These are phyloP conservation scores for Geotrichum reessii DNA, from an alignment of 1,139 yeast genomes.

Conservation along the genomic window DNA sequence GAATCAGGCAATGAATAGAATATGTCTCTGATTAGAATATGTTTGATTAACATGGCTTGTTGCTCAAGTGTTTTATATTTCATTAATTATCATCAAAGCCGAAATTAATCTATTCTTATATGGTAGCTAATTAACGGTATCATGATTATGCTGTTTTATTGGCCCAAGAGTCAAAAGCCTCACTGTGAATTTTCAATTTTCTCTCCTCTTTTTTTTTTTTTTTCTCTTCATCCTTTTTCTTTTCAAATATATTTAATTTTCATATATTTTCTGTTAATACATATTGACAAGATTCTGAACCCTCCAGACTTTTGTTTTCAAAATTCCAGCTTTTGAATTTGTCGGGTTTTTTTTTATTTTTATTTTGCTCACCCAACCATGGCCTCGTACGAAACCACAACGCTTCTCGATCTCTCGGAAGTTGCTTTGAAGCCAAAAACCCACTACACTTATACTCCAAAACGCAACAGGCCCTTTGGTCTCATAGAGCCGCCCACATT, in stretches of 20 bases:
- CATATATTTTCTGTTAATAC: background rate
- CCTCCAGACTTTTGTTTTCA: background rate
- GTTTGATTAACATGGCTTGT: background rate
- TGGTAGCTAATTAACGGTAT: background rate
- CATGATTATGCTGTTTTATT: background rate
- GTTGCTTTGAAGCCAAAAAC: constrained; percentile 12
- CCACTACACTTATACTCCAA: constrained; percentile 6
- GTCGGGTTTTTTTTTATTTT: background rate
- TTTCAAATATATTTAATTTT: background rate
- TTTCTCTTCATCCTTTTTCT: background rate
- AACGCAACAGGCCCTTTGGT: constrained; percentile 25
- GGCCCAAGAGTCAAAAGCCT: background rate
- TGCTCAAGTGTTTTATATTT: too few species aligned
- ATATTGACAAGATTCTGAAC: background rate
- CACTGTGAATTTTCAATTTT: background rate
- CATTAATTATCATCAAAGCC: background rate
- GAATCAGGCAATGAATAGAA: too few species aligned
- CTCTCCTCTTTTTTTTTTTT: background rate
- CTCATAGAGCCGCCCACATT: constrained; percentile 44
- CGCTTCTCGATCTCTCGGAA: constrained; percentile 11
- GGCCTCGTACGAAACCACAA: constrained; percentile 4
- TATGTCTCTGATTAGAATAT: too few species aligned
- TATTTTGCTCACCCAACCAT: background rate
- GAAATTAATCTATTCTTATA: background rate
- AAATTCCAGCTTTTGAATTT: background rate